Percentiles rank a stretch among this genome's conserved stretches.
Evolutionary conservation across 306 rosid species (phyloP).

Genomic region (Lathyrus sativus): DNA sequence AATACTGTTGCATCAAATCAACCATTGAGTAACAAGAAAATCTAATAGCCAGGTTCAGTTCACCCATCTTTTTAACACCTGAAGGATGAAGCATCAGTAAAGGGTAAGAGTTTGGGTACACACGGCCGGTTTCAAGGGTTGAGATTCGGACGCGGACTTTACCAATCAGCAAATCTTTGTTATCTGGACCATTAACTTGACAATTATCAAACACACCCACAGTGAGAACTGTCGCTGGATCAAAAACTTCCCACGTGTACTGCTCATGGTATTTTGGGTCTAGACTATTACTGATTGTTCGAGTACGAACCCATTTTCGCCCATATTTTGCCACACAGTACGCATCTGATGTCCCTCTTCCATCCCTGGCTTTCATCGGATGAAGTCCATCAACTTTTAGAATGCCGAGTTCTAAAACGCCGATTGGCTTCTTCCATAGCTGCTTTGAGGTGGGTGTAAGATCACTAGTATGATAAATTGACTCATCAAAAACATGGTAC

Average conservation of each 20-base stretch:
- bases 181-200: conserved; percentile 51
- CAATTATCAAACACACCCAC: conserved; percentile 84
- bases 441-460: conserved; percentile 80
- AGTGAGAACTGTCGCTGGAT: conserved; percentile 87
- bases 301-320: conserved; percentile 89
- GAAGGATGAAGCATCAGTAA: conserved; percentile 83
- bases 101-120: conserved; percentile 77
- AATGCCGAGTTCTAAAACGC: conserved; percentile 83
- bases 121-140: conserved; percentile 72
- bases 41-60: conserved; percentile 83
- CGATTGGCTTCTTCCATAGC: conserved; percentile 85
- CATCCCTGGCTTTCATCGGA: conserved; percentile 78
- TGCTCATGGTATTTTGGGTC: conserved; percentile 90
- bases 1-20: conserved; percentile 66
- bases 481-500: conserved; percentile 92
- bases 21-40: conserved; percentile 64
- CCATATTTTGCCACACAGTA: conserved; percentile 96
- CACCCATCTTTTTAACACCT: conserved; percentile 97
- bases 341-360: conserved; percentile 73
- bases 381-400: conserved; percentile 67
- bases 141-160: conserved; percentile 90
- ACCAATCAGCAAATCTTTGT: conserved; percentile 64
- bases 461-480: conserved; percentile 85
- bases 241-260: conserved; percentile 91
- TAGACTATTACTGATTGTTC: conserved; percentile 70